These are phyloP conservation scores for Verticillium isaacii DNA, from an alignment of 2,329 filamentous ascomycete genomes.

Conservation along the genomic window DNA sequence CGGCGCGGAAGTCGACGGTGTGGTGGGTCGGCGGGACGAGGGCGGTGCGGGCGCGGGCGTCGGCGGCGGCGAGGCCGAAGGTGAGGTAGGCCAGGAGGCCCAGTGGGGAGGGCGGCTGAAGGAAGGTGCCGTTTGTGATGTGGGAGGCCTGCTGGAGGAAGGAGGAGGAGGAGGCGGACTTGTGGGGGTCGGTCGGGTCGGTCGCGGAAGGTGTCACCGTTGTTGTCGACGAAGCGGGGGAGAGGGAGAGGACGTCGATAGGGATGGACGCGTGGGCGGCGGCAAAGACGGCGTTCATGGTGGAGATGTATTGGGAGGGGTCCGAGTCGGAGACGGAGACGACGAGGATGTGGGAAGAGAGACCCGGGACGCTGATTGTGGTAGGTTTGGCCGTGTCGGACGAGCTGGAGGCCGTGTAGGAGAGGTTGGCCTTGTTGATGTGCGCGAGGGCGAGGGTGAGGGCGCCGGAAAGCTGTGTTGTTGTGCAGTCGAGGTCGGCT, in stretches of 20 bases:
- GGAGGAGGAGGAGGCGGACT: slow-evolving; percentile 64
- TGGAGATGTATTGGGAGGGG: slow-evolving; percentile 90
- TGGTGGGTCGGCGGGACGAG: slow-evolving; percentile 77
- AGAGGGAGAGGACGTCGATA: slow-evolving; percentile 85
- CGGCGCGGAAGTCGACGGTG: slow-evolving; percentile 93
- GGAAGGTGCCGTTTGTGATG: slow-evolving; percentile 55
- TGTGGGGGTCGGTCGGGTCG: not conserved
- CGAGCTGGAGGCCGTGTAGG: slow-evolving; percentile 48
- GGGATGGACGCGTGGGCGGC: slow-evolving; percentile 83
- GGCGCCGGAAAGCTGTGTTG: slow-evolving; percentile 86
- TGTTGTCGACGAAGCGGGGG: slow-evolving; percentile 19
- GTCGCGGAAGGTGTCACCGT: not conserved
- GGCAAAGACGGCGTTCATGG: slow-evolving; percentile 98
- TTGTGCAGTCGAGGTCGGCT: slow-evolving; percentile 64
- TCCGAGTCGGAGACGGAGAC: slow-evolving; percentile 82
- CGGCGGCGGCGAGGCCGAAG: slow-evolving; percentile 83
- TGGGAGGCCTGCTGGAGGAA: slow-evolving; percentile 86
- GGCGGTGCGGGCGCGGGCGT: slow-evolving; percentile 48
- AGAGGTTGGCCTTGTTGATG: slow-evolving; percentile 77
- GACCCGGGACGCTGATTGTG: slow-evolving; percentile 34
- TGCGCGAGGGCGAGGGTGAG: slow-evolving; percentile 84
- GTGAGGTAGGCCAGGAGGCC: slow-evolving; percentile 90
- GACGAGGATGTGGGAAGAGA: slow-evolving; percentile 82
- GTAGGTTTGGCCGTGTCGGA: slow-evolving; percentile 27
- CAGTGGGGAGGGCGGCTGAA: slow-evolving; percentile 50